Evolutionary conservation across 306 rosid species (phyloP).

Genomic region (Castanopsis chinensis): DNA sequence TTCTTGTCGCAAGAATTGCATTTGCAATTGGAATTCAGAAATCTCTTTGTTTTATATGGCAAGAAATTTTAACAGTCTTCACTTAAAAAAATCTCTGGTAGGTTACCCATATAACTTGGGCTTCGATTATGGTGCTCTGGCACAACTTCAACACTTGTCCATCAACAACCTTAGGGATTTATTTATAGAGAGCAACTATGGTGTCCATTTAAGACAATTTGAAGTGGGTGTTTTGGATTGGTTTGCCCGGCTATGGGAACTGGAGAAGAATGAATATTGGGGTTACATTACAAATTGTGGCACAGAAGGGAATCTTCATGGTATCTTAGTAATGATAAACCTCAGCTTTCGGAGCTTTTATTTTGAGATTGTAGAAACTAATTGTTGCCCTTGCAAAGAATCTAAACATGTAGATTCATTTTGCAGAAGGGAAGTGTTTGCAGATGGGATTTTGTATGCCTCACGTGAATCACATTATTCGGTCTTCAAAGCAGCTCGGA

Average conservation of each 20-base stretch:
- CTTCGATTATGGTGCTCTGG: conserved; percentile 86
- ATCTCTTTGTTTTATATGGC: no score
- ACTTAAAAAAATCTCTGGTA: not conserved
- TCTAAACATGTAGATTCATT: not conserved
- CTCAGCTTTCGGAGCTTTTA: not conserved
- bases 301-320: conserved; percentile 97
- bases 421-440: conserved; percentile 62
- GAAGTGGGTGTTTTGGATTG: conserved; percentile 98
- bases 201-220: conserved; percentile 88
- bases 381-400: not conserved
- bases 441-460: conserved; percentile 62
- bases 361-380: not conserved
- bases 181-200: conserved; percentile 91
- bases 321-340: conserved; percentile 40
- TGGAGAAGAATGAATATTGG: conserved; percentile 91
- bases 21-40: no score
- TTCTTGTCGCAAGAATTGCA: no score
- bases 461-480: conserved; percentile 53
- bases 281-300: conserved; percentile 98
- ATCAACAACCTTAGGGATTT: conserved; percentile 97
- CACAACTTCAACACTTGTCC: conserved; percentile 86
- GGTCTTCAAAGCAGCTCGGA: conserved; percentile 48
- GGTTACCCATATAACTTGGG: conserved; percentile 93
- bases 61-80: not conserved
- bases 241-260: conserved; percentile 95